Percentiles rank a stretch among this genome's conserved stretches.
phyloP scores from a whole-genome alignment of 2,329 filamentous ascomycete species.

The Ploettnerulaceae sp. region DNA sequence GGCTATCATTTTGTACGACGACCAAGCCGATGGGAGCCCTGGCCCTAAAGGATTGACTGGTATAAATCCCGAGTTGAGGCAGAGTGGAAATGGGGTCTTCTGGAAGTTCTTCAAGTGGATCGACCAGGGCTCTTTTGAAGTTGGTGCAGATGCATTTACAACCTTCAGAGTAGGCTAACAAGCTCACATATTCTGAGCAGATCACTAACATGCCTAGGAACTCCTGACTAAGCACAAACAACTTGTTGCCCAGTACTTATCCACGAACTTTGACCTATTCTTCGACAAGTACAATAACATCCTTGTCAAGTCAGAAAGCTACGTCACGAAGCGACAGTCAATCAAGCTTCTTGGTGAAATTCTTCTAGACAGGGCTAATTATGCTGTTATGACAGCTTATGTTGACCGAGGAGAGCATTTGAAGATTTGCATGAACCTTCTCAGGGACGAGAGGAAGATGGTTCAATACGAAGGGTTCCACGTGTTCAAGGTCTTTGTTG shows the following conservation, averaged over 20 bases:
- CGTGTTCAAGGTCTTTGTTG: constrained; percentile 99
- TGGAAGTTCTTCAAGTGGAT: constrained; percentile 99
- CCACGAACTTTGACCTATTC: constrained; percentile 88
- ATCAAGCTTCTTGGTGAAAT: constrained; percentile 97
- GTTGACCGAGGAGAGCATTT: constrained; percentile 93
- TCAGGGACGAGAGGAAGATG: constrained; percentile 96
- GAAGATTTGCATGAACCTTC: constrained; percentile 96
- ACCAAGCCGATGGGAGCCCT: constrained; percentile 68
- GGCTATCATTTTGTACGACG: constrained; percentile 88
- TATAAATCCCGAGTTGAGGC: constrained; percentile 70
- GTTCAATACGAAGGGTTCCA: constrained; percentile 99
- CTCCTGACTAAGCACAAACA: constrained; percentile 91
- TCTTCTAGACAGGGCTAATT: constrained; percentile 89
- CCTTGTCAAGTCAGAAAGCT: constrained; percentile 86
- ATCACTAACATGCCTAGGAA: constrained; percentile 56
- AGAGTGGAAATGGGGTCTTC: constrained; percentile 80
- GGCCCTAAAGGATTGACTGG: constrained; percentile 66
- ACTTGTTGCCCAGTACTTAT: constrained; percentile 81
- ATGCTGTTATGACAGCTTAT: constrained; percentile 96
- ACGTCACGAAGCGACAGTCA: constrained; percentile 96
- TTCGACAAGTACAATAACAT: constrained; percentile 86
- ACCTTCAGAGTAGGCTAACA: constrained; percentile 73
- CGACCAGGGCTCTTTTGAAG: constrained; percentile 92
- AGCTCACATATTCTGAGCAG: neutral
- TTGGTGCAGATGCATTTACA: constrained; percentile 94